phyloP scores from a whole-genome alignment of 1,284 basidiomycete species.

The Lentinula novae-zelandiae region DNA sequence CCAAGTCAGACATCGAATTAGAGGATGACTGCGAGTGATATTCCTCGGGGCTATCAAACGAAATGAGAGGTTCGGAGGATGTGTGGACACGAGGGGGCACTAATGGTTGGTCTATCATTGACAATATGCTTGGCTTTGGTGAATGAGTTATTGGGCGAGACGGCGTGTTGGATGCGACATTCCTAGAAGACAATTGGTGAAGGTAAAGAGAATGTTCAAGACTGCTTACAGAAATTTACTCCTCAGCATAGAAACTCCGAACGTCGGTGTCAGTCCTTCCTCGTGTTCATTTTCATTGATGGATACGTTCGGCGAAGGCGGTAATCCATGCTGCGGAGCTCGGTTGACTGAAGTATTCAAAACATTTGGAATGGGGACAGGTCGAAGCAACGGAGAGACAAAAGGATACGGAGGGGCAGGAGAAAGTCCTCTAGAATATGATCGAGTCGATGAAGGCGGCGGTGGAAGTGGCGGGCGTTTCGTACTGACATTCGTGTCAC shows the following conservation, averaged over 20 bases:
- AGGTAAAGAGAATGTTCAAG: not conserved
- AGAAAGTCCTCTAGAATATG: slow-evolving; percentile 1
- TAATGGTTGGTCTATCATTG: not conserved
- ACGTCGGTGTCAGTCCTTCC: slow-evolving; percentile 22
- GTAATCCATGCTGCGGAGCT: not conserved
- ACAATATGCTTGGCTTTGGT: not conserved
- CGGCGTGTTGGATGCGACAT: not conserved
- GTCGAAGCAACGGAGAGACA: slow-evolving; percentile 38
- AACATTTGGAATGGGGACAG: slow-evolving; percentile 26
- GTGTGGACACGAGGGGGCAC: slow-evolving; percentile 5
- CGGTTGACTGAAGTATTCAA: slow-evolving; percentile 12
- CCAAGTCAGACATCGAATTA: slow-evolving; percentile 4
- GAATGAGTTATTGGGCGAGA: not conserved
- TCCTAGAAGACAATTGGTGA: not conserved
- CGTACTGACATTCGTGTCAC: slow-evolving; percentile 9
- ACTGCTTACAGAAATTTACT: slow-evolving; percentile 50
- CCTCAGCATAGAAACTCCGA: slow-evolving; percentile 40
- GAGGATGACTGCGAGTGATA: slow-evolving; percentile 5
- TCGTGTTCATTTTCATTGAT: slow-evolving; percentile 13
- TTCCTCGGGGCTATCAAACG: slow-evolving; percentile 3
- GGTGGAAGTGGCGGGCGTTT: slow-evolving; percentile 60
- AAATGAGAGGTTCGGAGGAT: not conserved
- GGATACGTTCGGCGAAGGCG: not conserved
- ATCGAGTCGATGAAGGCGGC: slow-evolving; percentile 16
- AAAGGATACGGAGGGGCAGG: slow-evolving; percentile 21